Percentiles rank a stretch among this genome's conserved stretches.
Evolutionary conservation across 192 early-diverging fungal genomes (phyloP).

Genomic region (Helicostylum pulchrum): DNA sequence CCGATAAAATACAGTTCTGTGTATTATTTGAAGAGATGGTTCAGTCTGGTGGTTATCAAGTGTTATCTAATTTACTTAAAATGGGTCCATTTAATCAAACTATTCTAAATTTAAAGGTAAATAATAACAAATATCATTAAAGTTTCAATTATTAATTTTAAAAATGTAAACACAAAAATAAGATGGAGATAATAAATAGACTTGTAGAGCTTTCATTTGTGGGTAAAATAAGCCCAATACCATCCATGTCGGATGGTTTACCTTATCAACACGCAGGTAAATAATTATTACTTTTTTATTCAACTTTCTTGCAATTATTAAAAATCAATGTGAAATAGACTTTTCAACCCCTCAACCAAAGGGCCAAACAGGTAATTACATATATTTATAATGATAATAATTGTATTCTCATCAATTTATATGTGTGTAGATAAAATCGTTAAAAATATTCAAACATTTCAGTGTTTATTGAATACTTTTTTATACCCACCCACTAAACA

Average conservation of each 20-base stretch:
- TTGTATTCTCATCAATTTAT: neutral
- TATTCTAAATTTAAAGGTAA: conserved; percentile 42
- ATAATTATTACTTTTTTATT: neutral
- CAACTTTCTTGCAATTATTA: neutral
- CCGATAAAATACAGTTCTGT: conserved; percentile 31
- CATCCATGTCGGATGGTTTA: conserved; percentile 38
- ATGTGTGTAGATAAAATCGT: conserved; percentile 41
- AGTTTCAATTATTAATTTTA: neutral
- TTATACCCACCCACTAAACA: conserved; percentile 36
- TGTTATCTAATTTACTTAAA: conserved; percentile 38
- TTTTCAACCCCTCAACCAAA: conserved; percentile 40
- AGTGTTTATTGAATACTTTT: conserved; percentile 40
- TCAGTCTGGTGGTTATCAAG: conserved; percentile 41
- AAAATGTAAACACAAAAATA: neutral
- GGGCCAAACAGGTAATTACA: conserved; percentile 3
- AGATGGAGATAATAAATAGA: conserved; percentile 12
- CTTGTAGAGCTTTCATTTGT: conserved; percentile 48
- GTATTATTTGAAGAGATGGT: conserved; percentile 48
- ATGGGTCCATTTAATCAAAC: conserved; percentile 43
- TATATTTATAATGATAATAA: neutral
- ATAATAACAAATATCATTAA: neutral
- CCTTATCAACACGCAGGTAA: conserved; percentile 60
- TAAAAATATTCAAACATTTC: conserved; percentile 48
- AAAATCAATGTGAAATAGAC: conserved; percentile 28
- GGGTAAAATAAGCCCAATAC: conserved; percentile 40